phyloP scores from a whole-genome alignment of 176 grass and related monocot species.

The Panicum miliaceum region DNA sequence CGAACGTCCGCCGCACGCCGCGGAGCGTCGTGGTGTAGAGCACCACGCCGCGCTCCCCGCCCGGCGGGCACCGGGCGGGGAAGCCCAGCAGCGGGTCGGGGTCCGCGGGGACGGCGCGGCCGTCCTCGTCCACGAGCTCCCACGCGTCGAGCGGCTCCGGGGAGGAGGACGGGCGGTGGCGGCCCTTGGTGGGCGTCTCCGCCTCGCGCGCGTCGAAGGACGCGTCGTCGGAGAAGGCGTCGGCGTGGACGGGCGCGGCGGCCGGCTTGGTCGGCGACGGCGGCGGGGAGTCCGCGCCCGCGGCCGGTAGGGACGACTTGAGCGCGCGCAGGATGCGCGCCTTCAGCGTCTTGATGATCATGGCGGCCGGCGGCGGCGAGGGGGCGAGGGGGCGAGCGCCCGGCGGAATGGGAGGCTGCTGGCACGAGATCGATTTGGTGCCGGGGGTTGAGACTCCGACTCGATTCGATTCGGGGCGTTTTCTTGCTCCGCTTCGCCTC shows the following conservation, averaged over 20 bases:
- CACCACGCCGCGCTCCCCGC: slow-evolving; percentile 47
- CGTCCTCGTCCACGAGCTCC: slow-evolving; percentile 43
- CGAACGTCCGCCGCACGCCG: slow-evolving; percentile 75
- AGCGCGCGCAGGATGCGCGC: slow-evolving; percentile 58
- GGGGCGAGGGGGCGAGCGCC: not conserved
- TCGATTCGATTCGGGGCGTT: not conserved
- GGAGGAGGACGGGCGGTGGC: not conserved
- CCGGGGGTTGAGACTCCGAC: not conserved
- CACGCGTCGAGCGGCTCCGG: slow-evolving; percentile 36
- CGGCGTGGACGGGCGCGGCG: slow-evolving; percentile 20
- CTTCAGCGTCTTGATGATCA: slow-evolving; percentile 62
- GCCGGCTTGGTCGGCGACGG: slow-evolving; percentile 47
- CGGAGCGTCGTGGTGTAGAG: slow-evolving; percentile 80
- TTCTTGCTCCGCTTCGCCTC: slow-evolving; percentile 13
- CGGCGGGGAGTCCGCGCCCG: slow-evolving; percentile 32
- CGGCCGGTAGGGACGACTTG: slow-evolving; percentile 36
- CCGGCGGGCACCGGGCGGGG: slow-evolving; percentile 59
- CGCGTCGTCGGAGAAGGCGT: slow-evolving; percentile 47
- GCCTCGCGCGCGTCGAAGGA: slow-evolving; percentile 46
- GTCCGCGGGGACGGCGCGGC: not conserved
- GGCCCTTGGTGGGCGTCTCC: slow-evolving; percentile 20
- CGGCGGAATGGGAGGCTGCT: not conserved
- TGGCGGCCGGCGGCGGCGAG: slow-evolving; percentile 9
- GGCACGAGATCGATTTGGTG: not conserved
- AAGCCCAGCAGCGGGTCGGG: slow-evolving; percentile 39